A percentile compares a stretch with the other conserved stretches of the same genome.
phyloP scores from a whole-genome alignment of 495 filamentous ascomycete species.

The Penicillium cataractarum region DNA sequence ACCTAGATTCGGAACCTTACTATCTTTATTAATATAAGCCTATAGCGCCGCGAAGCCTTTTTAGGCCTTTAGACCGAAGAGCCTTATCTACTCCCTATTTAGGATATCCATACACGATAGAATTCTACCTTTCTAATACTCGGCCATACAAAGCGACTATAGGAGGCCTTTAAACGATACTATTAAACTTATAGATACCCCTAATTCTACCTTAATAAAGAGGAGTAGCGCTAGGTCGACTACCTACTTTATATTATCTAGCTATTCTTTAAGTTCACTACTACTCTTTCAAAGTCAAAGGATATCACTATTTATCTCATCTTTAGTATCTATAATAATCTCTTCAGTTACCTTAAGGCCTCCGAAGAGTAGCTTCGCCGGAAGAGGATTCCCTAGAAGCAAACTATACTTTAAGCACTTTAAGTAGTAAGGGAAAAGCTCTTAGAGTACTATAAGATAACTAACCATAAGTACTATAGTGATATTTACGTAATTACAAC shows the following conservation, averaged over 20 bases:
- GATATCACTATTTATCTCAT: slow-evolving; percentile 23
- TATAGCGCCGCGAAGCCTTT: too few relatives aligned
- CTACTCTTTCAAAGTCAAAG: slow-evolving; percentile 20
- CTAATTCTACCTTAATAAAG: slow-evolving; percentile 1
- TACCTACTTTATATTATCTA: slow-evolving; percentile 5
- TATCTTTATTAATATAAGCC: too few relatives aligned
- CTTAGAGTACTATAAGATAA: slow-evolving; percentile 14
- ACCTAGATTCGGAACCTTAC: too few relatives aligned
- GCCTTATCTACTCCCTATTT: too few relatives aligned
- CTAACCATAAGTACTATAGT: too few relatives aligned
- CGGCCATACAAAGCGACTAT: neutral
- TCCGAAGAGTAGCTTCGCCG: too few relatives aligned
- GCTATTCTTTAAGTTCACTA: slow-evolving; percentile 18
- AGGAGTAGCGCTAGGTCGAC: too few relatives aligned
- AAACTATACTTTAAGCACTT: slow-evolving; percentile 16
- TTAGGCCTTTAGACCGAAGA: too few relatives aligned
- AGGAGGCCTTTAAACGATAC: slow-evolving; percentile 2
- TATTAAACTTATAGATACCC: neutral
- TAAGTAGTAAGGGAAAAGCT: slow-evolving; percentile 14
- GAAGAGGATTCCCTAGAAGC: slow-evolving; percentile 17
- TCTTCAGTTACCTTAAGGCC: too few relatives aligned
- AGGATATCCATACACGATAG: too few relatives aligned
- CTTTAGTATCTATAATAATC: slow-evolving; percentile 23
- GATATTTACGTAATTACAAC: too few relatives aligned
- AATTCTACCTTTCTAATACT: too few relatives aligned